Base-by-base conservation (phyloP, 1,284 basidiomycete species). In the Trametes sp. region DNA sequence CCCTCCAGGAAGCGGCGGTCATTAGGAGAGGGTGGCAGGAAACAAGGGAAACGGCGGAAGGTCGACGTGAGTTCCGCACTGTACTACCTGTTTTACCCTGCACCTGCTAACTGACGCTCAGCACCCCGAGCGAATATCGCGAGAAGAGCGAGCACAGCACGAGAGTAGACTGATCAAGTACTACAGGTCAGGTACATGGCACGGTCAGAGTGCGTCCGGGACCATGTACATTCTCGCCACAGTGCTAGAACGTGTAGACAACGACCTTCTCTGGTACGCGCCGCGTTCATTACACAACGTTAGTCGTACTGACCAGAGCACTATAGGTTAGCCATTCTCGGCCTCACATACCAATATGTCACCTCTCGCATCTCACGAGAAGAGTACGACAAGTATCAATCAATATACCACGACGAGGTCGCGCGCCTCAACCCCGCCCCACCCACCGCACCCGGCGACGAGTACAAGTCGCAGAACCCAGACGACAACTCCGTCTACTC, bases 221-320 rank as follows among this genome's bases (percentile, higher is more conserved):
- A 93, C 93, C 38, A 87, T 98, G 56, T 99, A 98, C 73, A 84
- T 96, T 61, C 87, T 99, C 5, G 94, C 96, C 14, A 95, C 92
- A 6, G 84, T 89, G 13, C 84, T 98, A 14, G 95, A 97, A 71
- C 87, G 96, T 28, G 91, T 92, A 13, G 96, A 98, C 75, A 95
- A 96, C 73, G 96, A 98, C 75, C 84, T 95, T 6, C 81, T 99
- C 46, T 99, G 97, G 96, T 94, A 73, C 44, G 38, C 5, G 48
- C 9, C 31, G 24, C 29, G 6, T 11, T 11, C 31, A 33, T 38
- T 9, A 38, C 7, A n/a, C 10, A 16, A 31, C 5, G n/a, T n/a
- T n/a, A n/a, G n/a, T n/a, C n/a, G n/a, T n/a, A n/a, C n/a, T n/a
- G n/a, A n/a, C n/a, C n/a, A n/a, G n/a, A n/a, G n/a, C n/a, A n/a